Base-by-base conservation (phyloP, 345 rosid species). In the Passiflora organensis region DNA sequence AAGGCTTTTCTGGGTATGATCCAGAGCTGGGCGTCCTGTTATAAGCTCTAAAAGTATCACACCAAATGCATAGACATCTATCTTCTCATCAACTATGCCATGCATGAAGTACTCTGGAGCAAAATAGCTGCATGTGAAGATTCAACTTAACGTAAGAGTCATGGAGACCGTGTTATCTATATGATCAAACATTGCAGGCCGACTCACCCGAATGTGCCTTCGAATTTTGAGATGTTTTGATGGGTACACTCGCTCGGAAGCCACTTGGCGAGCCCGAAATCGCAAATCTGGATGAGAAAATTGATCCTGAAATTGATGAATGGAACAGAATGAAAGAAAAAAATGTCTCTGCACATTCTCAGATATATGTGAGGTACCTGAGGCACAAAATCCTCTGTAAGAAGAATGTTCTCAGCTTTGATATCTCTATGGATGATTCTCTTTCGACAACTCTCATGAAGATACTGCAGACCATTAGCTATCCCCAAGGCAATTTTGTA, bases 31-130 rank as follows among this genome's bases (percentile, higher is more conserved):
- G 42, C 82, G 86, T 22, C 96, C 96, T 0, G 95, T 79, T 62
- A 91, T 79, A 56, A 91, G 81, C 79, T 91, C 98, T 71, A 91
- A 67, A 59, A 91, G 90, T 15, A 91, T 74, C 60, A 91, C 96
- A 38, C 98, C 98, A 52, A 80, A 84, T 28, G 98, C 82, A 65
- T 78, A 91, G 49, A 88, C 80, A 60, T 91, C 98, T 0, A 95
- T 91, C 73, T 91, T 91, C 79, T 87, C 98, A 18, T 91, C 96
- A 0, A 91, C 91, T 51, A 91, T 72, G 43, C 98, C 98, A 0
- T 91, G 86, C 96, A 87, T 87, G 71, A 82, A 79, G 79, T 91
- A 91, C 53, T 90, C 97, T 0, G 97, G 97, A 44, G 97, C 97
- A 60, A 90, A 87, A 70, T 87, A 90, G 59, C 97, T 90, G 65